Percentiles rank a stretch among this genome's conserved stretches.
phyloP scores from a whole-genome alignment of 805 yeast species.

The Alloascoidea hylecoeti region DNA sequence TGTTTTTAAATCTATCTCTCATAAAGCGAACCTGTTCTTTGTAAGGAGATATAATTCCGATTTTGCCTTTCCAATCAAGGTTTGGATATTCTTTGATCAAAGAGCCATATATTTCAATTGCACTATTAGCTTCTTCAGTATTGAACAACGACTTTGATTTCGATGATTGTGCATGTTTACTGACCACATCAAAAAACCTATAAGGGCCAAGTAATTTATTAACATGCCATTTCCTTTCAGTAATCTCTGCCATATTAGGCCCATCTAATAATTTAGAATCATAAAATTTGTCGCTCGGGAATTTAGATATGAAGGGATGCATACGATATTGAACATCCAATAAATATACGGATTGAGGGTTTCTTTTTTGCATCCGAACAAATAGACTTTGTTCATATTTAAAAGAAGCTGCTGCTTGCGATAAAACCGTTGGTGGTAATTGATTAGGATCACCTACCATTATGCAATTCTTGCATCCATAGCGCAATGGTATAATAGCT shows the following conservation, averaged over 20 bases:
- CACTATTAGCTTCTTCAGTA: conserved; percentile 54
- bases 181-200: conserved; percentile 55
- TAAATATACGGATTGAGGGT: conserved; percentile 47
- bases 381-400: conserved; percentile 86
- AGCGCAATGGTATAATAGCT: conserved; percentile 80
- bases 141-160: conserved; percentile 63
- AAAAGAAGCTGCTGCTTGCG: conserved; percentile 69
- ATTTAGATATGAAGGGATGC: conserved; percentile 85
- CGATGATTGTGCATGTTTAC: conserved; percentile 50
- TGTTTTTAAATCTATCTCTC: conserved; percentile 36
- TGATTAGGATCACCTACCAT: conserved; percentile 99
- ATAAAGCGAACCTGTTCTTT: conserved; percentile 67
- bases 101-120: conserved; percentile 47
- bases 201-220: conserved; percentile 52
- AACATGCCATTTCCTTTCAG: conserved; percentile 65
- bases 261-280: conserved; percentile 65
- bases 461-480: conserved; percentile 80
- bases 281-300: conserved; percentile 82
- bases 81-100: conserved; percentile 34
- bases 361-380: conserved; percentile 75
- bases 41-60: conserved; percentile 92
- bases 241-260: conserved; percentile 44
- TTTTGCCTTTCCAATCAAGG: conserved; percentile 47
- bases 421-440: conserved; percentile 90
- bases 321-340: conserved; percentile 91